Base-by-base conservation (phyloP, 176 grass and related monocot species). In the Ensete glaucum region DNA sequence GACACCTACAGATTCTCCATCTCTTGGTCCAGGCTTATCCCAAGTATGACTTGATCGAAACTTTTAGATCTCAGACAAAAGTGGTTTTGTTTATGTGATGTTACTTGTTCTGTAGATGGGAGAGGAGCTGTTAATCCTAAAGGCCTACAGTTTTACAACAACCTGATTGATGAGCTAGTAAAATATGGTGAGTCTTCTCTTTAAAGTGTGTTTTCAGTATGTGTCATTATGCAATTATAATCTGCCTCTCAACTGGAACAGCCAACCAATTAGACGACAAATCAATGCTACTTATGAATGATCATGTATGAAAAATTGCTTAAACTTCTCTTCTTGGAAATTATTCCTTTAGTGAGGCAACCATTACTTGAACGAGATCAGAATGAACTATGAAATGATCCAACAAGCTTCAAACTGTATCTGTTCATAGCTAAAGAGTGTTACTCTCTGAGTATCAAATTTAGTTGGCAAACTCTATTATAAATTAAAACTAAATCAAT, bases 1-100 rank as follows among this genome's bases (percentile, higher is more conserved):
- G 88, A 96, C 69, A 86, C 89, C 17, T 96, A 96, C 80, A 79
- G 84, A 52, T 96, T 91, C 84, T 96, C 92, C 74, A 87, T 96
- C 78, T 91, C 89, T 64, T 96, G 92, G 92, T 89, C 92, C 5
- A 83, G 92, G 56, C 92, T 92, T 68, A 83, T 96, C 21, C 89
- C 89, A 72, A 88, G 89, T 94, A 90, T 83, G 73, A 77, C 11
- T 12, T 29, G 29, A 34, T 34, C 29, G 29, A 34, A 34, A 34
- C 29, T 5, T 34, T 34, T 34, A 34, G 3, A 34, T 34, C 29
- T 34, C 29, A 34, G 3, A 5, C 29, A 34, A 34, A 34, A 34
- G 29, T 34, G 29, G 29, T 3, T 17, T 16, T 67, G 20, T 50
- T 66, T 11, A 79, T 5, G 16, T 22, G 70, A 0, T 52, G 0